Percentiles rank a stretch among this genome's conserved stretches.
Conservation (phyloP, 305 asterid genomes). For the Euphrasia arctica region DNA sequence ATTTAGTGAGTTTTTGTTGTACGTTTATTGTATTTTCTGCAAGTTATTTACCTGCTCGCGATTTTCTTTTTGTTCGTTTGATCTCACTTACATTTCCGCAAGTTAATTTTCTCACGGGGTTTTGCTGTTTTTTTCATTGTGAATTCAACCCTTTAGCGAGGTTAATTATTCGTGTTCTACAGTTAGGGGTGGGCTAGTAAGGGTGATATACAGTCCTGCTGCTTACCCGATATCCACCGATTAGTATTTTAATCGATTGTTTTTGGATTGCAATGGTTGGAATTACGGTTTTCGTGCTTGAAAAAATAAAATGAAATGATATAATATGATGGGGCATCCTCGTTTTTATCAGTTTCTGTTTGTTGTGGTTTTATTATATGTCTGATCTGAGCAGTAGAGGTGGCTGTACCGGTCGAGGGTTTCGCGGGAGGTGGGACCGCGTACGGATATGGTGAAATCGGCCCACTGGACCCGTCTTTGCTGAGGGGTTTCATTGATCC, state of each 20-base stretch:
- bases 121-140: conserved; percentile 12
- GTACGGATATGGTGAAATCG: conserved; percentile 85
- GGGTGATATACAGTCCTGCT: background rate
- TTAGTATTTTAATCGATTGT: background rate
- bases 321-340: background rate
- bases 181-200: no score
- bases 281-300: conserved; percentile 1
- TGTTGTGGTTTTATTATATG: conserved; percentile 9
- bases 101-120: background rate
- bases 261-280: background rate
- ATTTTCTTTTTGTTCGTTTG: conserved; percentile 8
- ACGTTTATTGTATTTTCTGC: conserved; percentile 9
- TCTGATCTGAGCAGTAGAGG: conserved; percentile 13
- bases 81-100: conserved; percentile 10
- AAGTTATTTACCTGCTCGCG: conserved; percentile 4
- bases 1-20: conserved; percentile 7
- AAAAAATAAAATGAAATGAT: background rate
- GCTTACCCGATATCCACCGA: background rate
- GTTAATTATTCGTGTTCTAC: background rate
- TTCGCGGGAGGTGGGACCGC: conserved; percentile 98
- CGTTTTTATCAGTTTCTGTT: background rate
- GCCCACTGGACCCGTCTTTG: conserved; percentile 46
- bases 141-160: background rate
- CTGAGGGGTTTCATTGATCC: conserved; percentile 80
- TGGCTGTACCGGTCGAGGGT: conserved; percentile 80